A percentile compares a stretch with the other conserved stretches of the same genome.
These are phyloP conservation scores for Eucalyptus decipiens DNA, from an alignment of 345 rosid species.

Conservation along the genomic window DNA sequence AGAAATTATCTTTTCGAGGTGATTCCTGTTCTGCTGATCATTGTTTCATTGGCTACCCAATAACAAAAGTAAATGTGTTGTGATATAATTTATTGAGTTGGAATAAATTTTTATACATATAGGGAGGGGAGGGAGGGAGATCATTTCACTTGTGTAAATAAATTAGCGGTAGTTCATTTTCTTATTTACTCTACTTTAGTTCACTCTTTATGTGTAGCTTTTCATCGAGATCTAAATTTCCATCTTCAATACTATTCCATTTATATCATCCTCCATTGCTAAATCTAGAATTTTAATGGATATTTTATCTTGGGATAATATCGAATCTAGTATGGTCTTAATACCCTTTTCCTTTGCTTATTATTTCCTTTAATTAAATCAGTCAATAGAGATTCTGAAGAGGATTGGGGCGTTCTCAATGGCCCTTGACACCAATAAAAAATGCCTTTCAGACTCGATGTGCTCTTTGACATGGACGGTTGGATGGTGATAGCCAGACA, in stretches of 20 bases:
- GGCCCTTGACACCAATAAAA: constrained; percentile 83
- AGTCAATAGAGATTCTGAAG: constrained; percentile 89
- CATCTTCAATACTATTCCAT: not conserved
- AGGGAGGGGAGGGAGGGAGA: not conserved
- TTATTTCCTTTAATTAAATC: not conserved
- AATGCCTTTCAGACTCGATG: constrained; percentile 85
- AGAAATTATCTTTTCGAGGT: not conserved
- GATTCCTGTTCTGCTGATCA: not conserved
- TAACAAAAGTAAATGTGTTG: not conserved
- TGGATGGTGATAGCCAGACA: constrained; percentile 85
- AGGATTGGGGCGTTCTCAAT: constrained; percentile 87
- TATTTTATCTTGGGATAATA: not conserved
- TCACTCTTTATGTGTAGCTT: not conserved
- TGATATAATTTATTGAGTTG: not conserved
- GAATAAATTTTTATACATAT: not conserved
- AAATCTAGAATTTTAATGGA: not conserved
- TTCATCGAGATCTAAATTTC: not conserved
- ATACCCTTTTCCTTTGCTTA: not conserved
- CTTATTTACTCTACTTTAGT: not conserved
- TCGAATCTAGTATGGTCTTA: not conserved
- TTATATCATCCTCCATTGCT: not conserved
- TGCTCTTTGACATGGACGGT: constrained; percentile 76
- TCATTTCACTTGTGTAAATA: not conserved
- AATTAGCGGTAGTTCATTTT: not conserved
- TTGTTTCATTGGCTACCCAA: not conserved